Conservation (phyloP, 306 rosid species). For the Echinosophora koreensis region DNA sequence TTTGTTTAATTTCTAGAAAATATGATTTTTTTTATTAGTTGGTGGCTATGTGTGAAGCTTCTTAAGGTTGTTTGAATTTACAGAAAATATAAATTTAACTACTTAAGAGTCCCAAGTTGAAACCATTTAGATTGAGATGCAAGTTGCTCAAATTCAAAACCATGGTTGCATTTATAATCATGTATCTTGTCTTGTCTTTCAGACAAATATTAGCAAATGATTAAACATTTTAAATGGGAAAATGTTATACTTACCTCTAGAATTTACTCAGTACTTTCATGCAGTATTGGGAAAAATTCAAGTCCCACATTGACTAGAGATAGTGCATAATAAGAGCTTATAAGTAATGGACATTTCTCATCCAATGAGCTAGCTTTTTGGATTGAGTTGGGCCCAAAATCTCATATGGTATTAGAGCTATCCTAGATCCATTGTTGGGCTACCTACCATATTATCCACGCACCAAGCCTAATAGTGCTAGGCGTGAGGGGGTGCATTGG, state of each 20-base stretch:
- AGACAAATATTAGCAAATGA: not conserved
- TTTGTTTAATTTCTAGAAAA: constrained; percentile 7
- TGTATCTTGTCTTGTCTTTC: not conserved
- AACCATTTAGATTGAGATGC: not conserved
- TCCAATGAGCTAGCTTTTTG: too few relatives aligned
- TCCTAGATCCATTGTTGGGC: too few relatives aligned
- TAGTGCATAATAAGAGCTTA: too few relatives aligned
- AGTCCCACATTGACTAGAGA: too few relatives aligned
- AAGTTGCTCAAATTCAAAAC: not conserved
- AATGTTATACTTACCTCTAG: not conserved
- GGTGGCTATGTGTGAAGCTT: not conserved
- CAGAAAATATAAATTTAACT: not conserved
- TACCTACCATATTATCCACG: too few relatives aligned
- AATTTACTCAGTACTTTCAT: not conserved
- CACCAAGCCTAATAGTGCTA: too few relatives aligned
- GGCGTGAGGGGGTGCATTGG: too few relatives aligned
- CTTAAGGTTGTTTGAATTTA: not conserved
- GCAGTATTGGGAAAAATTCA: too few relatives aligned
- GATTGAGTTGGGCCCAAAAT: too few relatives aligned
- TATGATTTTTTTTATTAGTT: not conserved
- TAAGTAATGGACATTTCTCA: too few relatives aligned
- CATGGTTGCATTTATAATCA: constrained; percentile 5
- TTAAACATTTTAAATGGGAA: not conserved
- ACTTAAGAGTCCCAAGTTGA: constrained; percentile 13
- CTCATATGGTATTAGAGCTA: too few relatives aligned